Evolutionary conservation across 805 yeast species (phyloP).

Genomic region (Candida hungchunana): DNA sequence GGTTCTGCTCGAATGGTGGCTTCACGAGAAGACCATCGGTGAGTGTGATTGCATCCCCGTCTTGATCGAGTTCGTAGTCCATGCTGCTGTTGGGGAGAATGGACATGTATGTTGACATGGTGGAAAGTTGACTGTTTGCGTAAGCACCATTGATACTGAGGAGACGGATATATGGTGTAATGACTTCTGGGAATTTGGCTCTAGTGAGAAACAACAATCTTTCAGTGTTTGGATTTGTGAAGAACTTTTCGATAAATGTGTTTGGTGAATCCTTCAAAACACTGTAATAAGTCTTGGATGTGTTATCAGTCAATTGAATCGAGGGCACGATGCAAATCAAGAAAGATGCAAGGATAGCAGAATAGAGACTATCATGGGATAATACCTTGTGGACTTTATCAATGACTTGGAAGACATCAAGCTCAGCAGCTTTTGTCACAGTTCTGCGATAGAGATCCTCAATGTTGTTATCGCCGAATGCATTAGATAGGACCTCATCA

Average conservation of each 20-base stretch:
- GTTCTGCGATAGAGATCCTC: conserved; percentile 9
- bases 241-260: conserved; percentile 36
- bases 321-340: conserved; percentile 36
- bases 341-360: conserved; percentile 39
- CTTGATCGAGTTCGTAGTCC: conserved; percentile 42
- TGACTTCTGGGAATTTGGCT: conserved; percentile 69
- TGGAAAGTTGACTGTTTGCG: conserved; percentile 59
- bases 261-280: conserved; percentile 31
- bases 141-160: conserved; percentile 60
- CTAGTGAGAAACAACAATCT: conserved; percentile 41
- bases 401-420: conserved; percentile 45
- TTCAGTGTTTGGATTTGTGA: conserved; percentile 31
- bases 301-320: conserved; percentile 39
- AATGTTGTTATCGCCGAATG: conserved; percentile 25
- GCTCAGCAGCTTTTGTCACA: conserved; percentile 30
- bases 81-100: conserved; percentile 33
- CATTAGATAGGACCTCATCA: conserved; percentile 39
- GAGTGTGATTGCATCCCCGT: conserved; percentile 48
- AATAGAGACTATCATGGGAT: conserved; percentile 45
- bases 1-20: conserved; percentile 53
- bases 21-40: conserved; percentile 44
- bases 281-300: conserved; percentile 28
- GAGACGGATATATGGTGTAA: conserved; percentile 57
- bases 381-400: conserved; percentile 38
- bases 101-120: conserved; percentile 60